phyloP scores from a whole-genome alignment of 164 flowering plant species.

The Kingdonia uniflora region DNA sequence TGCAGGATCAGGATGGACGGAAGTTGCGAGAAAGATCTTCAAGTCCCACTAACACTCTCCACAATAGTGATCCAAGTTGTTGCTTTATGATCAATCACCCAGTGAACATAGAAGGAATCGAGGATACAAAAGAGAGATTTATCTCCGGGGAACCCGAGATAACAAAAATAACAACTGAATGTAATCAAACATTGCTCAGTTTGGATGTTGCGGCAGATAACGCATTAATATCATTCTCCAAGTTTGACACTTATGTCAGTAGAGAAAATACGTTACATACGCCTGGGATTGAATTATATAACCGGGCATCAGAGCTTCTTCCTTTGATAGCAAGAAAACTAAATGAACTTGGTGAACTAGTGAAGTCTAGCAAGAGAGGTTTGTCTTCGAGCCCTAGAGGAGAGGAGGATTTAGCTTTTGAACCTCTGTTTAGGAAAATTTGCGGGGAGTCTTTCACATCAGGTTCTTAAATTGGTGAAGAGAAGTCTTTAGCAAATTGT shows the following conservation, averaged over 20 bases:
- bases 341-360: conserved; percentile 21
- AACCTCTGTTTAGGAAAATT: conserved; percentile 25
- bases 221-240: conserved; percentile 26
- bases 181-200: conserved; percentile 30
- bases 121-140: conserved; percentile 3
- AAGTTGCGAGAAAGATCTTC: background rate
- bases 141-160: conserved; percentile 10
- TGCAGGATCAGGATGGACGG: conserved; percentile 18
- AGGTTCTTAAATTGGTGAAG: conserved; percentile 22
- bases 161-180: conserved; percentile 20
- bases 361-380: conserved; percentile 8
- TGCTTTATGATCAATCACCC: conserved; percentile 2
- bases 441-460: conserved; percentile 21
- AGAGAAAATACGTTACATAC: conserved; percentile 14
- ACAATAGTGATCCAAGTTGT: conserved; percentile 5
- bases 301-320: conserved; percentile 26
- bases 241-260: conserved; percentile 11
- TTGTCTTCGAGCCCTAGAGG: conserved; percentile 1
- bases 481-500: conserved; percentile 7
- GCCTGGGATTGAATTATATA: conserved; percentile 18
- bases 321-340: conserved; percentile 34
- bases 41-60: background rate
- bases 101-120: conserved; percentile 2
- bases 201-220: conserved; percentile 37
- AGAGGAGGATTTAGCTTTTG: conserved; percentile 13